Conservation (phyloP, 345 rosid species). For the Pugionium cornutum region DNA sequence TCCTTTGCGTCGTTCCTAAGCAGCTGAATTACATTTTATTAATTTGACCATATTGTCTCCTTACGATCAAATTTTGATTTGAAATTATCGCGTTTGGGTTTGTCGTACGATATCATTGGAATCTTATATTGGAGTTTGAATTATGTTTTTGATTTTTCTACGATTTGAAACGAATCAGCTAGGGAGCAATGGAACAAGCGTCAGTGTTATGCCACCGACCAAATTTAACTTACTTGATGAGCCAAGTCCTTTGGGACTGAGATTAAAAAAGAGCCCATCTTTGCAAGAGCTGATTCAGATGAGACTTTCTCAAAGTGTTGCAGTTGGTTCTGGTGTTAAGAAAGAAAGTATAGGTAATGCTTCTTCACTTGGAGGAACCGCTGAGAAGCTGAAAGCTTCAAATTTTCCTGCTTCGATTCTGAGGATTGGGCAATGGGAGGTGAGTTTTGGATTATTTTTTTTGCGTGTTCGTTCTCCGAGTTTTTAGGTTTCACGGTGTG, state of each 20-base stretch:
- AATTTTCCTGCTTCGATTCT: constrained; percentile 81
- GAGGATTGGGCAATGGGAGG: constrained; percentile 94
- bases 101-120: no score
- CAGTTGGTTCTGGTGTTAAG: constrained; percentile 37
- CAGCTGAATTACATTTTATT: neutral
- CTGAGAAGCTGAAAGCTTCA: constrained; percentile 91
- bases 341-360: constrained; percentile 46
- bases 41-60: neutral
- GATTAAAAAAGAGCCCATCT: constrained; percentile 81
- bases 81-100: neutral
- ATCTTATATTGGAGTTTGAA: neutral
- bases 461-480: neutral
- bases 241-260: constrained; percentile 91
- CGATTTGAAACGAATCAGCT: constrained; percentile 33
- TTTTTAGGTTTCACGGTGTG: neutral
- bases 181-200: constrained; percentile 61
- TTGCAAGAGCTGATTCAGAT: constrained; percentile 83
- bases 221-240: constrained; percentile 77
- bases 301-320: constrained; percentile 71
- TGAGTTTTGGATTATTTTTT: constrained; percentile 19
- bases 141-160: neutral
- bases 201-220: constrained; percentile 46
- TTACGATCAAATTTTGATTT: neutral
- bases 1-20: neutral
- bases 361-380: constrained; percentile 28